These are phyloP conservation scores for Naegleria gruberi DNA, from an alignment of 208 protist genomes.

Conservation along the genomic window DNA sequence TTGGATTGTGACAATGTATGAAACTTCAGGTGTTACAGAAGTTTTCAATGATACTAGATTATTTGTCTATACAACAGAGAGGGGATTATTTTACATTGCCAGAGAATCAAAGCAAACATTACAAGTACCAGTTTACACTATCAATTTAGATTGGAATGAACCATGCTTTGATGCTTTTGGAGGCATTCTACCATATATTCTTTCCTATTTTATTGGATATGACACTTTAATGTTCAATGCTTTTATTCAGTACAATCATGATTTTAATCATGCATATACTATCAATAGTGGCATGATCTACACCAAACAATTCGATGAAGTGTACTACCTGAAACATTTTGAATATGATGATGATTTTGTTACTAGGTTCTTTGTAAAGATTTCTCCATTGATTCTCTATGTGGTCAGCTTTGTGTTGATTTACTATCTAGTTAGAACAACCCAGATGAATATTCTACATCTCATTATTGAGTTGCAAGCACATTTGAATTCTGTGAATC, in stretches of 20 bases:
- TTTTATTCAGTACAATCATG: neutral
- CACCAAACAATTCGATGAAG: neutral
- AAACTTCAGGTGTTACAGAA: neutral
- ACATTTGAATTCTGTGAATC: neutral
- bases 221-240: neutral
- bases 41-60: neutral
- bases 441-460: neutral
- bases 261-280: neutral
- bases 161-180: neutral
- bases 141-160: neutral
- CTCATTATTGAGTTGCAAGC: neutral
- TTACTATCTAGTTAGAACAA: neutral
- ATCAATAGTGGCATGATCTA: neutral
- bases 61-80: neutral
- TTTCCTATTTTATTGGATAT: neutral
- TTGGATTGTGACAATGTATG: neutral
- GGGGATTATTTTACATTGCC: neutral
- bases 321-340: neutral
- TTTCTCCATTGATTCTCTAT: neutral
- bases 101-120: neutral
- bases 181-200: neutral
- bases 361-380: neutral
- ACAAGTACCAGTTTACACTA: neutral
- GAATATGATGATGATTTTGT: neutral
- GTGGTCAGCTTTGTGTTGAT: neutral